phyloP scores from a whole-genome alignment of 352 stramenopile genomes.

The Sclerospora graminicola region DNA sequence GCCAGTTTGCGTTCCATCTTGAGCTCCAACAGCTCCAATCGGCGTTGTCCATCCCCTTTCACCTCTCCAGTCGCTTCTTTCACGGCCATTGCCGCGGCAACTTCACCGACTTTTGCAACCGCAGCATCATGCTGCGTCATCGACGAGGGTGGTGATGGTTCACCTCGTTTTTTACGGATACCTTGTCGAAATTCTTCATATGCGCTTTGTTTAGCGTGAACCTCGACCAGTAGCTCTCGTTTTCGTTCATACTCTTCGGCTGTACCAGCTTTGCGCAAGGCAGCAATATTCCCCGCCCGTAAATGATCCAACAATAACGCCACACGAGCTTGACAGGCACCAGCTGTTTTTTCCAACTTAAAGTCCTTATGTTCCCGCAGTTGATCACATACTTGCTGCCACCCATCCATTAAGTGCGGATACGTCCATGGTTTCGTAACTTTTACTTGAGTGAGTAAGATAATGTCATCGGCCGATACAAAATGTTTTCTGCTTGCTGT shows the following conservation, averaged over 20 bases:
- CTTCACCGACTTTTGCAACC: slow-evolving; percentile 16
- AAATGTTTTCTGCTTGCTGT: slow-evolving; percentile 20
- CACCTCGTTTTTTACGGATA: slow-evolving; percentile 6
- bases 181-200: slow-evolving; percentile 13
- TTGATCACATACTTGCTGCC: slow-evolving; percentile 18
- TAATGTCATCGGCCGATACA: slow-evolving; percentile 24
- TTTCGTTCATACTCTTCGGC: slow-evolving; percentile 20
- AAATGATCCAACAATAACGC: slow-evolving; percentile 22
- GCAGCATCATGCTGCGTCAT: slow-evolving; percentile 18
- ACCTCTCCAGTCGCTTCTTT: slow-evolving; percentile 8
- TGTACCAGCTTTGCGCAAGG: slow-evolving; percentile 22
- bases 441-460: slow-evolving; percentile 24
- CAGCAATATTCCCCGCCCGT: slow-evolving; percentile 16
- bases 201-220: slow-evolving; percentile 11
- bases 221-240: slow-evolving; percentile 13
- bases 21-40: slow-evolving; percentile 22
- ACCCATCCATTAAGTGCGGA: slow-evolving; percentile 22
- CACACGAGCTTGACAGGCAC: slow-evolving; percentile 23
- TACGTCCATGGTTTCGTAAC: slow-evolving; percentile 20
- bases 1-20: slow-evolving; percentile 26
- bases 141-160: background rate
- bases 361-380: slow-evolving; percentile 11
- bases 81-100: slow-evolving; percentile 14
- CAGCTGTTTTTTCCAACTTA: slow-evolving; percentile 24
- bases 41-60: slow-evolving; percentile 4